Conservation (phyloP, 2,329 filamentous ascomycete genomes). For the Colletotrichum lentis region DNA sequence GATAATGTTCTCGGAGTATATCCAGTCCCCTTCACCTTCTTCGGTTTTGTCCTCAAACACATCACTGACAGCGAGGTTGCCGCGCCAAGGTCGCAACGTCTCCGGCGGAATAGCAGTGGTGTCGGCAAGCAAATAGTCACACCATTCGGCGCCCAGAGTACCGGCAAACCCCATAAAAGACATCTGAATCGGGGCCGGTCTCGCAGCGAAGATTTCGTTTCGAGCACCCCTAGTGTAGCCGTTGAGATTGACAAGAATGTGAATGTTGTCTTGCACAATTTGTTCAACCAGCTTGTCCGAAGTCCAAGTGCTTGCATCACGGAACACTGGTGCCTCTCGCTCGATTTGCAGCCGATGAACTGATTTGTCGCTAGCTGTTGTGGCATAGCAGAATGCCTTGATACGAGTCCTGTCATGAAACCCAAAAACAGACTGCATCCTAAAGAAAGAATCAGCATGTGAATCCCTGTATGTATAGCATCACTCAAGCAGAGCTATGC, state of each 20-base stretch:
- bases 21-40: conserved; percentile 78
- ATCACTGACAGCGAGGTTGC: conserved; percentile 78
- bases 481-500: background rate
- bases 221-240: conserved; percentile 96
- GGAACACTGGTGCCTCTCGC: conserved; percentile 87
- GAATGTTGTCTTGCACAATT: conserved; percentile 86
- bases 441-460: conserved; percentile 42
- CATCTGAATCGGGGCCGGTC: conserved; percentile 96
- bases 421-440: conserved; percentile 98
- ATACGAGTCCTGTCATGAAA: conserved; percentile 78
- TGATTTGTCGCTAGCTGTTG: conserved; percentile 88
- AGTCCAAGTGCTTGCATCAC: conserved; percentile 86
- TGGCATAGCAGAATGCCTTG: conserved; percentile 94
- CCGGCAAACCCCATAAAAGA: conserved; percentile 99
- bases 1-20: conserved; percentile 96
- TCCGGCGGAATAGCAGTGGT: conserved; percentile 82
- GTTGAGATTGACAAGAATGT: conserved; percentile 97
- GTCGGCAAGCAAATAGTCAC: conserved; percentile 94
- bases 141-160: conserved; percentile 96
- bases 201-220: conserved; percentile 95
- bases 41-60: conserved; percentile 72
- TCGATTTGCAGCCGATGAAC: conserved; percentile 92
- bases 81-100: conserved; percentile 81
- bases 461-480: background rate
- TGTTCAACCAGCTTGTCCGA: conserved; percentile 85